Evolutionary conservation across 2,329 filamentous ascomycete genomes (phyloP).

Genomic region (Colletotrichum coccodes): DNA sequence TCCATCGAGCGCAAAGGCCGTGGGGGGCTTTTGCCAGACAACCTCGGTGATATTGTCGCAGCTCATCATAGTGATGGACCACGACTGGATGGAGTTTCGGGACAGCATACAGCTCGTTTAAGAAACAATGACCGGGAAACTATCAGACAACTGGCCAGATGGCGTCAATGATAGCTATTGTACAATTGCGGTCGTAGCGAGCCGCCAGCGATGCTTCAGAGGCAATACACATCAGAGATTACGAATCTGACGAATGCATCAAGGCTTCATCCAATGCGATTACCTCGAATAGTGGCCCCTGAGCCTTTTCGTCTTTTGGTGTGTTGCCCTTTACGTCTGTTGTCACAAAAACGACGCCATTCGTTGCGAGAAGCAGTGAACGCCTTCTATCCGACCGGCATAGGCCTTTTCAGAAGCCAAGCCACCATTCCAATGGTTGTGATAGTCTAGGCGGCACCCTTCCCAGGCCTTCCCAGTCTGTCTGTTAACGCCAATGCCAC

Average conservation of each 20-base stretch:
- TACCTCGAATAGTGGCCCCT: background rate
- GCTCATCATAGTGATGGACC: background rate
- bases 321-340: conserved; percentile 5
- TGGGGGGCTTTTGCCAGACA: background rate
- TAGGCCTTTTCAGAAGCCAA: conserved; percentile 12
- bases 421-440: conserved; percentile 27
- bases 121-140: conserved; percentile 27
- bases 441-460: conserved; percentile 34
- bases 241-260: background rate
- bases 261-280: background rate
- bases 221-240: background rate
- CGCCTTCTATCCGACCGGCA: too few relatives aligned
- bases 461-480: conserved; percentile 1
- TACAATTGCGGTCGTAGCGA: conserved; percentile 24
- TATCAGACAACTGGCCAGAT: conserved; percentile 35
- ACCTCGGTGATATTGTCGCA: background rate
- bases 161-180: conserved; percentile 31
- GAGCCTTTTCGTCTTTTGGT: background rate
- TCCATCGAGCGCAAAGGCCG: conserved; percentile 33
- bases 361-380: too few relatives aligned
- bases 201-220: background rate
- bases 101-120: conserved; percentile 10
- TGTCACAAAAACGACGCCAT: too few relatives aligned
- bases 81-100: conserved; percentile 21
- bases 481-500: background rate